Percentiles rank a stretch among this genome's conserved stretches.
Evolutionary conservation across 2,329 filamentous ascomycete genomes (phyloP).

Genomic region (Trichoderma pleuroti): DNA sequence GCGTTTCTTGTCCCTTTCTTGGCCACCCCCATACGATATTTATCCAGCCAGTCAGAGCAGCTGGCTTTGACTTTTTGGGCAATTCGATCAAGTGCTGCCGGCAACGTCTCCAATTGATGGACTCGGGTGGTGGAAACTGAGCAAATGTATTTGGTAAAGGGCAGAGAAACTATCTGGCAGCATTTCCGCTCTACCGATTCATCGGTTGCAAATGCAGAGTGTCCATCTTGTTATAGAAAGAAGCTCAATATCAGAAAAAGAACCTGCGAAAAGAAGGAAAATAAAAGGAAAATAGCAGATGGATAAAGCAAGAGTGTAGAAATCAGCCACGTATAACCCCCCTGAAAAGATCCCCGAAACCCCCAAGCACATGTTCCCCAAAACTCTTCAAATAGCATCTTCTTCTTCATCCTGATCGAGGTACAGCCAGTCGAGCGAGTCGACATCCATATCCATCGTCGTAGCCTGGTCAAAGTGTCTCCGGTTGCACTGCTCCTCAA

Average conservation of each 20-base stretch:
- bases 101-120: neutral
- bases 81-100: neutral
- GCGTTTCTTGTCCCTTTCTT: neutral
- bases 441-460: neutral
- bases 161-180: neutral
- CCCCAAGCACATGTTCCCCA: neutral
- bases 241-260: neutral
- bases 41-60: neutral
- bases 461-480: neutral
- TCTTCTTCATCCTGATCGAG: neutral
- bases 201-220: neutral
- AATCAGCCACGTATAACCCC: neutral
- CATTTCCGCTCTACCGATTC: neutral
- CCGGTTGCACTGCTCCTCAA: conserved; percentile 3
- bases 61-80: neutral
- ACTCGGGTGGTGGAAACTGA: neutral
- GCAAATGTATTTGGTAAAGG: neutral
- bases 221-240: no score
- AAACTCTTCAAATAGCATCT: neutral
- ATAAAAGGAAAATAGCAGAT: neutral
- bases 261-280: neutral
- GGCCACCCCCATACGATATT: neutral
- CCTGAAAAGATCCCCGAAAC: neutral
- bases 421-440: neutral
- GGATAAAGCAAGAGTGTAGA: neutral